A percentile compares a stretch with the other conserved stretches of the same genome.
phyloP scores from a whole-genome alignment of 2,329 filamentous ascomycete species.

The Aspergillus vadensis region DNA sequence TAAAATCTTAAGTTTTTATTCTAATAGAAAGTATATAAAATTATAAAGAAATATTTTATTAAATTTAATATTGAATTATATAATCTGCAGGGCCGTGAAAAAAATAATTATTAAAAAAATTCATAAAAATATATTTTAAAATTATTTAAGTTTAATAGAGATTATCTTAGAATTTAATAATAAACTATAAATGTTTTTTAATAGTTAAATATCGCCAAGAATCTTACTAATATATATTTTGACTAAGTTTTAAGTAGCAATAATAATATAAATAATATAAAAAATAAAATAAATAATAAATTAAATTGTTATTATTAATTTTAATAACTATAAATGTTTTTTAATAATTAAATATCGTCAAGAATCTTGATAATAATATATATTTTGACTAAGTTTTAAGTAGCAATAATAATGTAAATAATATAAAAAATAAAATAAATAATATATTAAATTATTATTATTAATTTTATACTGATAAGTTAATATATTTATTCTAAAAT shows the following conservation, averaged over 20 bases:
- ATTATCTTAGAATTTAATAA: neutral
- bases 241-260: no score
- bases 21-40: no score
- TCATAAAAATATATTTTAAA: neutral
- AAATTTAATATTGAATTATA: neutral
- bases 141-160: neutral
- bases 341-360: neutral
- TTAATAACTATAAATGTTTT: no score
- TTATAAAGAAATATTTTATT: neutral
- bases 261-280: neutral
- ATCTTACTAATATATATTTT: neutral
- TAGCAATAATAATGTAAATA: neutral
- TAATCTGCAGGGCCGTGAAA: neutral
- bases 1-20: no score
- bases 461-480: neutral
- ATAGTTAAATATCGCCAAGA: neutral
- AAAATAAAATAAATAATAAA: neutral
- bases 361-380: neutral
- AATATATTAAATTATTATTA: neutral
- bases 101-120: neutral
- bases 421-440: neutral
- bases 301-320: neutral
- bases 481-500: neutral
- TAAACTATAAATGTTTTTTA: neutral
- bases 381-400: no score